These are phyloP conservation scores for Solanum hybrid DNA, from an alignment of 305 asterid genomes.

Conservation along the genomic window DNA sequence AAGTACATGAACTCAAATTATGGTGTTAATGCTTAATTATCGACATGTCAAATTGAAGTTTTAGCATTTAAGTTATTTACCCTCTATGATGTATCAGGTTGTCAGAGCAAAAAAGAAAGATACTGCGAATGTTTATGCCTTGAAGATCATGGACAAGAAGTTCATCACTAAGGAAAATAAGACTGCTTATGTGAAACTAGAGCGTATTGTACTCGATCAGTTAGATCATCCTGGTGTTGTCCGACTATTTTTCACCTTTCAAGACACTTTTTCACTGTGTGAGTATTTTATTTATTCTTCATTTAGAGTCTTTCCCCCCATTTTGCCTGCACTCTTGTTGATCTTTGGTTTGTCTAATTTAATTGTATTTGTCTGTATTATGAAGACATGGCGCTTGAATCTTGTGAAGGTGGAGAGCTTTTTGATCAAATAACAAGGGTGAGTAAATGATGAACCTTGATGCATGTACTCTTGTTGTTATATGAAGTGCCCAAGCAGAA, in stretches of 20 bases:
- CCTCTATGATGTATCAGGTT: conserved; percentile 42
- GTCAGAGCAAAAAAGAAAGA: conserved; percentile 98
- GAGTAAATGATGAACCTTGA: conserved; percentile 18
- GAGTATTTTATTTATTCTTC: conserved; percentile 30
- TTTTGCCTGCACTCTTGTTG: conserved; percentile 5
- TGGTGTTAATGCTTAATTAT: not conserved
- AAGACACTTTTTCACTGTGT: conserved; percentile 90
- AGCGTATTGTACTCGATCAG: conserved; percentile 95
- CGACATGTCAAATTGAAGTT: not conserved
- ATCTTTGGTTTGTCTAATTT: conserved; percentile 7
- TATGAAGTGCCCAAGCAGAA: not conserved
- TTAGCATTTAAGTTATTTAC: not conserved
- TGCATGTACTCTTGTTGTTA: not conserved
- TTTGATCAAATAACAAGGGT: conserved; percentile 97
- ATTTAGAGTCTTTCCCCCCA: not conserved
- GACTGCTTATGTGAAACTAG: conserved; percentile 96
- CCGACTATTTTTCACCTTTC: conserved; percentile 83
- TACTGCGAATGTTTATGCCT: conserved; percentile 74
- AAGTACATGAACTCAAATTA: not conserved
- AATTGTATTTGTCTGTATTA: conserved; percentile 18
- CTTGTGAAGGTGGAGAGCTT: conserved; percentile 99
- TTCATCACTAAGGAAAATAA: conserved; percentile 97
- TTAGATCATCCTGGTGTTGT: conserved; percentile 96
- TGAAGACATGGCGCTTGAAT: conserved; percentile 97
- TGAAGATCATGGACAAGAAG: conserved; percentile 98